phyloP scores from a whole-genome alignment of 768 basidiomycete species.

The Lentinula raphanica region DNA sequence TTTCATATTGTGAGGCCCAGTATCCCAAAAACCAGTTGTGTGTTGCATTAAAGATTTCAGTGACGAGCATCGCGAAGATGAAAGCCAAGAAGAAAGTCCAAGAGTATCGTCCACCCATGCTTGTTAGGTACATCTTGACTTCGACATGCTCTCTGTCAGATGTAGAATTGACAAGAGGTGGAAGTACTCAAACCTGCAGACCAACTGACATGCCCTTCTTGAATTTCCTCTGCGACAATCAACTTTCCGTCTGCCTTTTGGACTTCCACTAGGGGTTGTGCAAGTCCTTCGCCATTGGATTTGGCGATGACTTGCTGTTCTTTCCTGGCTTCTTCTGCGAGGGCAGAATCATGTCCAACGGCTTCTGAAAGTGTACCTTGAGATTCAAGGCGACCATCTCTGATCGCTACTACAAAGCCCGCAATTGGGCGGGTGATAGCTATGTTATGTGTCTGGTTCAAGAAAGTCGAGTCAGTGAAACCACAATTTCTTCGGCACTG shows the following conservation, averaged over 20 bases:
- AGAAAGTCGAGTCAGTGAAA: no score
- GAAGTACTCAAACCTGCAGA: no score
- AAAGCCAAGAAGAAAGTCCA: no score
- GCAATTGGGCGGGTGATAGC: conserved; percentile 50
- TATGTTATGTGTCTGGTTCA: conserved; percentile 50
- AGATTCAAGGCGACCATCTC: conserved; percentile 48
- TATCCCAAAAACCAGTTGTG: conserved; percentile 42
- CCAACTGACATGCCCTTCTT: conserved; percentile 55
- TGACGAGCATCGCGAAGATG: conserved; percentile 34
- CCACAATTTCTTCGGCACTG: no score
- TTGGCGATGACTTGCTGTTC: conserved; percentile 15
- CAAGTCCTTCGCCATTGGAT: no score
- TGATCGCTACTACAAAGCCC: conserved; percentile 51
- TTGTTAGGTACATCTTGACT: no score
- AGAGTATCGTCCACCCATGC: no score
- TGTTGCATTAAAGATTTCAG: conserved; percentile 20
- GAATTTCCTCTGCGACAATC: conserved; percentile 61
- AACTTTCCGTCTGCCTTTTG: conserved; percentile 62
- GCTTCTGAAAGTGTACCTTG: conserved; percentile 46
- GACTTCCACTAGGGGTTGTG: no score
- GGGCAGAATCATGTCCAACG: no score
- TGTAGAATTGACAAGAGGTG: no score
- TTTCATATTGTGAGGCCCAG: conserved; percentile 40
- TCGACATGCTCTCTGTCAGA: no score
- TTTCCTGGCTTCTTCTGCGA: no score